Conservation (phyloP, 495 filamentous ascomycete genomes). For the Trichoderma reesei region DNA sequence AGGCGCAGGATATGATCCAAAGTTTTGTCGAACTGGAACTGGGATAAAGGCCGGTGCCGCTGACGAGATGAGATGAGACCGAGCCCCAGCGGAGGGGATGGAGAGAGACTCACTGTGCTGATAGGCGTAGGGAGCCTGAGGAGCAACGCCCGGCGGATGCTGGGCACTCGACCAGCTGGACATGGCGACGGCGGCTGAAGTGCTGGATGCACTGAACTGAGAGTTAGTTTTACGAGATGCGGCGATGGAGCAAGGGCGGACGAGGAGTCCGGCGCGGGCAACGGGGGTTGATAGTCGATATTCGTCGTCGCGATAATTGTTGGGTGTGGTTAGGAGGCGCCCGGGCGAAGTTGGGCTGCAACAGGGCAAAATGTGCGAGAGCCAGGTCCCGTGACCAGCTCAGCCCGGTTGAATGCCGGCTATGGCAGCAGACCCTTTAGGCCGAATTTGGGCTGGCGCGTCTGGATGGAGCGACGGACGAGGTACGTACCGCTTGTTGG, state of each 20-base stretch:
- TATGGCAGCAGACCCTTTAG: neutral
- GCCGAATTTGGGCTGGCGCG: no score
- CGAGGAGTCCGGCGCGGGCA: neutral
- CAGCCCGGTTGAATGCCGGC: neutral
- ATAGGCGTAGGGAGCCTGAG: constrained; percentile 24
- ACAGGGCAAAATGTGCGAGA: neutral
- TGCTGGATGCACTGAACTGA: neutral
- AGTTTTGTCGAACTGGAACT: constrained; percentile 37
- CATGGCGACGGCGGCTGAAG: constrained; percentile 18
- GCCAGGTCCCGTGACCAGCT: neutral
- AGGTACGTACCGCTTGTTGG: no score
- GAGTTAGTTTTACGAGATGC: neutral
- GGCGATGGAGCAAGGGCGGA: neutral
- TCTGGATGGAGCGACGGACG: no score
- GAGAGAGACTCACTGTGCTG: constrained; percentile 18
- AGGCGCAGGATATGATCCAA: constrained; percentile 27
- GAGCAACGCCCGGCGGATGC: constrained; percentile 22
- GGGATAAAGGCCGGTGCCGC: constrained; percentile 41
- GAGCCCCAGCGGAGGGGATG: neutral
- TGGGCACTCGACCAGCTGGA: constrained; percentile 24
- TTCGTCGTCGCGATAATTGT: neutral
- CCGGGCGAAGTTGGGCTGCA: neutral
- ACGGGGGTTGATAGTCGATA: neutral
- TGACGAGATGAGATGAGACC: constrained; percentile 10
- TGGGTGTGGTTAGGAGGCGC: neutral